phyloP scores from a whole-genome alignment of 352 stramenopile species.

The Globisporangium spinosum region DNA sequence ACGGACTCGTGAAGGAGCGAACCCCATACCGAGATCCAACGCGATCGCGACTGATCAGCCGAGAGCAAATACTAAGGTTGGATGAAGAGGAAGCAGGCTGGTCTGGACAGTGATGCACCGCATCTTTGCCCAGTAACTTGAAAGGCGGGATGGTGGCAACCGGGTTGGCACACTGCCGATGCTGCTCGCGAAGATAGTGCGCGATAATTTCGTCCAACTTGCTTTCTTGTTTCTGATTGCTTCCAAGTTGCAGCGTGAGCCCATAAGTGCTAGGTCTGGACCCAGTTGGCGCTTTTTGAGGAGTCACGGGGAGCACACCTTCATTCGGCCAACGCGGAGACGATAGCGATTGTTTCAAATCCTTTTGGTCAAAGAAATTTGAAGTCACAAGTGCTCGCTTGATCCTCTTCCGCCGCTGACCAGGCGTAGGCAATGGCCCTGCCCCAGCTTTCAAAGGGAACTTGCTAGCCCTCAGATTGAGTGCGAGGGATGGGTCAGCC shows the following conservation, averaged over 20 bases:
- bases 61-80: slow-evolving; percentile 62
- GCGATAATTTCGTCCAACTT: slow-evolving; percentile 83
- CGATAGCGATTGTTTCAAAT: slow-evolving; percentile 14
- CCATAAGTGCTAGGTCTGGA: neutral
- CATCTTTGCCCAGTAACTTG: slow-evolving; percentile 55
- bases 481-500: neutral
- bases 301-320: neutral
- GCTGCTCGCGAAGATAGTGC: slow-evolving; percentile 85
- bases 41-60: slow-evolving; percentile 49
- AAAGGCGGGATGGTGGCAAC: slow-evolving; percentile 86
- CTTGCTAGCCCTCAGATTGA: neutral
- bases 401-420: slow-evolving; percentile 32
- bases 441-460: neutral
- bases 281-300: slow-evolving; percentile 3
- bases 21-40: slow-evolving; percentile 41
- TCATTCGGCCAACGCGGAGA: slow-evolving; percentile 8
- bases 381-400: slow-evolving; percentile 21
- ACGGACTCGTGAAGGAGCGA: slow-evolving; percentile 45
- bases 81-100: slow-evolving; percentile 35
- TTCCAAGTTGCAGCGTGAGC: slow-evolving; percentile 2
- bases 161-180: slow-evolving; percentile 84
- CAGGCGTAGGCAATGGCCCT: slow-evolving; percentile 3
- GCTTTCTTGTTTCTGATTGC: slow-evolving; percentile 22
- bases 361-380: slow-evolving; percentile 32
- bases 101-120: slow-evolving; percentile 74